Conservation (phyloP, 23 red algal genomes). For the Gracilaria domingensis region DNA sequence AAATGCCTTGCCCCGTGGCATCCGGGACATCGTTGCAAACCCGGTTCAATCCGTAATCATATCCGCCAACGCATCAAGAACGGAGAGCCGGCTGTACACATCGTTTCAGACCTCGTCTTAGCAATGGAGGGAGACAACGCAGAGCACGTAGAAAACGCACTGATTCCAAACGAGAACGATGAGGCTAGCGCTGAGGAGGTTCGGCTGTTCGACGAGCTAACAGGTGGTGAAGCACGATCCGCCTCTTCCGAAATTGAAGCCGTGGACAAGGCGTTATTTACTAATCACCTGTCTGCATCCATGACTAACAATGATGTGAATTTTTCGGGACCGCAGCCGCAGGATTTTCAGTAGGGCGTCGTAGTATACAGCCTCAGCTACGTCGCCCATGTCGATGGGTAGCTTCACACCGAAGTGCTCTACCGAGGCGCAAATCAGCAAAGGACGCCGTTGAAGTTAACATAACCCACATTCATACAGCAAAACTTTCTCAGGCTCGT, state of each 20-base stretch:
- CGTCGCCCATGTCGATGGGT: neutral
- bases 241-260: neutral
- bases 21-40: too few relatives aligned
- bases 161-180: neutral
- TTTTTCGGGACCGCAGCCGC: too few relatives aligned
- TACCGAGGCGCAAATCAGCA: conserved; percentile 31
- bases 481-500: neutral
- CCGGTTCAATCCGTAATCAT: too few relatives aligned
- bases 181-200: neutral
- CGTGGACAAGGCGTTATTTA: conserved; percentile 32
- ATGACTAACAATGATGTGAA: too few relatives aligned
- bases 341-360: too few relatives aligned
- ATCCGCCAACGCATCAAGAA: too few relatives aligned
- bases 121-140: conserved; percentile 39
- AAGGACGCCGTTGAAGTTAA: neutral
- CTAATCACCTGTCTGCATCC: conserved; percentile 18
- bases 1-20: too few relatives aligned
- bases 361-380: too few relatives aligned
- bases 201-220: conserved; percentile 34
- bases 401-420: neutral
- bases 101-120: too few relatives aligned
- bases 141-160: neutral
- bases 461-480: neutral
- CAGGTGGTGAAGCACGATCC: neutral
- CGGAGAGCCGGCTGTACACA: too few relatives aligned